A percentile compares a stretch with the other conserved stretches of the same genome.
phyloP scores from a whole-genome alignment of 108 stramenopile genomes.

The Cyclotella atomus region DNA sequence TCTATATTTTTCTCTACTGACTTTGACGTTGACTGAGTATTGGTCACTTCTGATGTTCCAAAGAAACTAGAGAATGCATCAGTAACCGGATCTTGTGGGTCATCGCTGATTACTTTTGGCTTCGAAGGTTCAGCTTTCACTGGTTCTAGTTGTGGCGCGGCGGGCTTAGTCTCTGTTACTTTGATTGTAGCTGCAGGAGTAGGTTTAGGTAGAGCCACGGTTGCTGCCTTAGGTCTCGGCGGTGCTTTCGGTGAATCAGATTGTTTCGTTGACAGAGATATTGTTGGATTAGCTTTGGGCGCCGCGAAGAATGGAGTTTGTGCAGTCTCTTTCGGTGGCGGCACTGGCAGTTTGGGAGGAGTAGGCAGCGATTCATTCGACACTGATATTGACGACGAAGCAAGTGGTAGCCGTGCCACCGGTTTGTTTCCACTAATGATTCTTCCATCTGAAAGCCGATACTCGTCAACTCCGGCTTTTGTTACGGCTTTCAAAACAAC shows the following conservation, averaged over 20 bases:
- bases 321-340: not conserved
- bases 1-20: not conserved
- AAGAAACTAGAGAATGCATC: slow-evolving; percentile 25
- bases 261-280: not conserved
- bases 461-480: slow-evolving; percentile 49
- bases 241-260: not conserved
- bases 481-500: slow-evolving; percentile 45
- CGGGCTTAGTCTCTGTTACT: not conserved
- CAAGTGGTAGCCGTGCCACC: not conserved
- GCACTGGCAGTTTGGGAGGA: slow-evolving; percentile 19
- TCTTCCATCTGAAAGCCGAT: slow-evolving; percentile 14
- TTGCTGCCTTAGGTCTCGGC: not conserved
- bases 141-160: too few relatives aligned
- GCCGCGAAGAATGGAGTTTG: slow-evolving; percentile 2
- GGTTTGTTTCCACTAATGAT: slow-evolving; percentile 3
- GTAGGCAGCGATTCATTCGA: not conserved
- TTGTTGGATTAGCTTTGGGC: not conserved
- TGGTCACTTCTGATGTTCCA: slow-evolving; percentile 11
- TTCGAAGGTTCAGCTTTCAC: not conserved
- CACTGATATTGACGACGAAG: not conserved
- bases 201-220: not conserved
- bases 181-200: not conserved
- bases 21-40: too few relatives aligned
- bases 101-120: slow-evolving; percentile 10
- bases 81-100: slow-evolving; percentile 27